A percentile compares a stretch with the other conserved stretches of the same genome.
Conservation (phyloP, 345 rosid genomes). For the Acer campestre region DNA sequence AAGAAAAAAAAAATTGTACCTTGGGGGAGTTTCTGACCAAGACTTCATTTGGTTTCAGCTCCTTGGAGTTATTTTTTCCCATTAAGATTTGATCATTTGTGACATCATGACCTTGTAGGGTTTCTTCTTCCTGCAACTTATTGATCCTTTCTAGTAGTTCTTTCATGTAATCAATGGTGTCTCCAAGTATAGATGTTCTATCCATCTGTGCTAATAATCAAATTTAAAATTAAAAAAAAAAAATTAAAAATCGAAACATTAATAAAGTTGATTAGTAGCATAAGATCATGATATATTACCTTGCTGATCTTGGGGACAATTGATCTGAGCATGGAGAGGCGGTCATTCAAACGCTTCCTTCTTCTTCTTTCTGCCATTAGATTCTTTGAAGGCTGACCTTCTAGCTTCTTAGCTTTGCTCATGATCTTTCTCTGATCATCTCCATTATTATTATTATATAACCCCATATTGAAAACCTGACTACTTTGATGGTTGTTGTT, state of each 20-base stretch:
- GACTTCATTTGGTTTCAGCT: constrained; percentile 52
- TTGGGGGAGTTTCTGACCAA: constrained; percentile 83
- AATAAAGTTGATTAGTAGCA: no score
- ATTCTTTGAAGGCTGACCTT: constrained; percentile 95
- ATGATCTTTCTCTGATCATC: constrained; percentile 27
- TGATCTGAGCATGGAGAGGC: constrained; percentile 90
- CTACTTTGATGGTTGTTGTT: constrained; percentile 21
- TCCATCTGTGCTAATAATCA: constrained; percentile 39
- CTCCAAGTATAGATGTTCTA: constrained; percentile 54
- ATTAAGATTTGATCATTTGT: constrained; percentile 31
- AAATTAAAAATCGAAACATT: no score
- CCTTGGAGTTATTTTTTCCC: constrained; percentile 37
- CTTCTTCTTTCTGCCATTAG: constrained; percentile 88
- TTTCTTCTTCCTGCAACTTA: constrained; percentile 54
- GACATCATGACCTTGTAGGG: constrained; percentile 28
- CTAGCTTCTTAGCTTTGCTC: constrained; percentile 54
- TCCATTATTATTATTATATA: constrained; percentile 13
- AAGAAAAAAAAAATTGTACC: constrained; percentile 37
- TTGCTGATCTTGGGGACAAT: constrained; percentile 95
- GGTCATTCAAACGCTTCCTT: constrained; percentile 79
- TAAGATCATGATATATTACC: constrained; percentile 34
- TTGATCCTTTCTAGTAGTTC: constrained; percentile 67
- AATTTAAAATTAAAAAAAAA: no score
- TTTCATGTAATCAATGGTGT: constrained; percentile 55
- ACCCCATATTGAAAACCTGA: constrained; percentile 44